Base-by-base conservation (phyloP, 1,139 yeast species). In the Yamadazyma jaroonii region DNA sequence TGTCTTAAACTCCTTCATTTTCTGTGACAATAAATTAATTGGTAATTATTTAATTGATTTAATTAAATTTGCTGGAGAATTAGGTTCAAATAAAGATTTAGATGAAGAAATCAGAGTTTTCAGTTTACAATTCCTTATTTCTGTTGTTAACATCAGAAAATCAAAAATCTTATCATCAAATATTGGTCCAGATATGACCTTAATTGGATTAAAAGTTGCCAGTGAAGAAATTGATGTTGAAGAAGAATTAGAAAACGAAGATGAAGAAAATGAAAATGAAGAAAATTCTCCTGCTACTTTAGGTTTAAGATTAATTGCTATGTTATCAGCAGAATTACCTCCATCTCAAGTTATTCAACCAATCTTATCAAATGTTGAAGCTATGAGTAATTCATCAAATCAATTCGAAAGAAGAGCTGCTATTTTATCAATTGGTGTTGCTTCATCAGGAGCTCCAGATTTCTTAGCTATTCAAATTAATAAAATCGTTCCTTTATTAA, bases 361-460 rank as follows among this genome's bases (percentile, higher is more conserved):
- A 40, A 74, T 92, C 44, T 73, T 90, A 47, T 87, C 81, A 46
- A 75, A 77, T 47, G 65, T 88, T 49, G 81, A 83, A 36, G 56
- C 74, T 36, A 70, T 84, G 72, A 71, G 86, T 48, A 35, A 60
- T 30, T 83, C 95, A 13, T 48, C 79, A 17, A 79, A 85, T 57
- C 75, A 77, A 44, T 84, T 79, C 48, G 89, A 85, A 64, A 82
- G 95, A 69, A 83, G 96, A 65, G 96, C 96, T 45, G 94, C 85
- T 41, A 74, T 89, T 43, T 71, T 87, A 53, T 77, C 95, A 30
- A 71, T 92, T 46, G 90, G 95, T 50, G 88, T 82, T 41, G 81
- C 94, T 37, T 85, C 87, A 36, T 79, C 85, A 47, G 98, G 98
- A 57, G 92, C 97, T 32, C 97, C 97, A 46, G 98, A 92, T 58